Base-by-base conservation (phyloP, 805 yeast species). In the Pichia phayaonensis region DNA sequence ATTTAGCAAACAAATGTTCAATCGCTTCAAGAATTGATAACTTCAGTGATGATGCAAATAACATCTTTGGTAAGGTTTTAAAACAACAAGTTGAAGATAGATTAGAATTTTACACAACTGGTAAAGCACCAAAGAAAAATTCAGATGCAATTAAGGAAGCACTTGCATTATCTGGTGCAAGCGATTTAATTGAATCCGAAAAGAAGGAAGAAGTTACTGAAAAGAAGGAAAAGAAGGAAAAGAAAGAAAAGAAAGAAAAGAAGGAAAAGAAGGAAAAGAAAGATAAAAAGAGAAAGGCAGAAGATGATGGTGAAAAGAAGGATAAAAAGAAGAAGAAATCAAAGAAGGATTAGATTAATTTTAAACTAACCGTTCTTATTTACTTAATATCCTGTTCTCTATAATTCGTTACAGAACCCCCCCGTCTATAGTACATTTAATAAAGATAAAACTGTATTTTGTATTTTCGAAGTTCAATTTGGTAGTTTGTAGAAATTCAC, bases 11-110 rank as follows among this genome's bases (percentile, higher is more conserved):
- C 85, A 94, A 94, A 75, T 92, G 98, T 81, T 86, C 99, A 41
- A 92, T 94, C 74, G 99, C 99, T 54, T 89, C 97, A 47, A 89
- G 99, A 80, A 92, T 94, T 64, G 99, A 94, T 74, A 89, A 89
- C 75, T 94, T 89, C 72, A 85, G 97, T 51, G 99, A 94, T 68
- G 87, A 84, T 68, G 97, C 99, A 64, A 77, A 89, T 43, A 86
- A 84, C 55, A 87, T 81, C 48, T 94, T 94, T 62, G 99, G 99
- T 69, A 76, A 80, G 61, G 84, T 90, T 50, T 81, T 94, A 71
- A 90, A 89, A 79, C 81, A 87, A 71, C 99, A 94, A 79, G 98
- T 94, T 59, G 99, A 94, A 76, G 97, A 94, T 72, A 86, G 99
- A 75, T 80, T 94, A 65, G 86, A 82, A 71, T 94, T 94, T 69